Evolutionary conservation across 345 rosid genomes (phyloP).

Genomic region (Nephelium lappaceum): DNA sequence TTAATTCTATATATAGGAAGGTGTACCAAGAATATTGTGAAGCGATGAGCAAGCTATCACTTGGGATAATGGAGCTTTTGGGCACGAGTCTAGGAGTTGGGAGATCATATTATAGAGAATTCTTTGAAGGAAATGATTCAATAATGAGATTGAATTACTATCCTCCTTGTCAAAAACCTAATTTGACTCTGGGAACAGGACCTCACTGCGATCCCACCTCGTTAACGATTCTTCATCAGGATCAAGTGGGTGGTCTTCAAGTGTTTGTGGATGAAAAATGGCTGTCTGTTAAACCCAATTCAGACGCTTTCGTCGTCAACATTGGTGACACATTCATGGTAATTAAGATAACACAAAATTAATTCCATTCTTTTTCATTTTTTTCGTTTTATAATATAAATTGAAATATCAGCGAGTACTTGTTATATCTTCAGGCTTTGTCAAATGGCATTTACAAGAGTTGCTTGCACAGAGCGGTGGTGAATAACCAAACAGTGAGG

Average conservation of each 20-base stretch:
- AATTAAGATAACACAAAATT: conserved; percentile 3
- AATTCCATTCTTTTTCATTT: background rate
- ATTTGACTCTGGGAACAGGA: conserved; percentile 64
- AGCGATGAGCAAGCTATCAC: conserved; percentile 48
- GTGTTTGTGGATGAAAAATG: conserved; percentile 60
- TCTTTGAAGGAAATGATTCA: conserved; percentile 58
- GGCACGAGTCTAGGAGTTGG: conserved; percentile 60
- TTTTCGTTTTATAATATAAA: no score
- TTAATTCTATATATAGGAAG: conserved; percentile 29
- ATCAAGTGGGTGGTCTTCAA: conserved; percentile 68
- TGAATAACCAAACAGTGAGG: conserved; percentile 44
- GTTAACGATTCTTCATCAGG: conserved; percentile 78
- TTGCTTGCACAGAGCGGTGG: conserved; percentile 70
- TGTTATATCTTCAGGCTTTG: conserved; percentile 42
- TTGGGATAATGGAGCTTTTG: conserved; percentile 57
- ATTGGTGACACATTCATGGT: conserved; percentile 83
- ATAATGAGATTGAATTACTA: conserved; percentile 70
- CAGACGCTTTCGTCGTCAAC: conserved; percentile 63
- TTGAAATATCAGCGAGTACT: no score
- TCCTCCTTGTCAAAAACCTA: conserved; percentile 64
- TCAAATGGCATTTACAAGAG: conserved; percentile 64
- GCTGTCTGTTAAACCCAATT: conserved; percentile 49
- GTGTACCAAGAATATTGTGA: conserved; percentile 61
- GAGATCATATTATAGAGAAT: conserved; percentile 42
- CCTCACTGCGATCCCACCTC: conserved; percentile 81